phyloP scores from a whole-genome alignment of 768 basidiomycete species.

The Pluteus cervinus region DNA sequence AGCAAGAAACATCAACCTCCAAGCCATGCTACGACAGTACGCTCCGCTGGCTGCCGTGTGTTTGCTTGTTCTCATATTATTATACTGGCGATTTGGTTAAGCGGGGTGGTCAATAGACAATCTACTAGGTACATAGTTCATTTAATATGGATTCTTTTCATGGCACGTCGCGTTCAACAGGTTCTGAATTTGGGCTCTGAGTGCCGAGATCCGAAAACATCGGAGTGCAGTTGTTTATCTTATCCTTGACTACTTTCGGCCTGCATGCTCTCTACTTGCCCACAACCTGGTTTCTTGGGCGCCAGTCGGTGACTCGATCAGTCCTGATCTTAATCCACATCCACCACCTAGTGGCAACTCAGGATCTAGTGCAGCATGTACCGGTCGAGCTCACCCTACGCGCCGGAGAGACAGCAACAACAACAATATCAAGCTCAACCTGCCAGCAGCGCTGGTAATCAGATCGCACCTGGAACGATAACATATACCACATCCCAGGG shows the following conservation, averaged over 20 bases:
- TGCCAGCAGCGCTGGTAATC: conserved; percentile 20
- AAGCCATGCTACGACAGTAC: conserved; percentile 93
- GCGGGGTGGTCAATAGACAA: conserved; percentile 38
- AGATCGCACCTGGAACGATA: conserved; percentile 61
- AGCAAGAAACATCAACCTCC: conserved; percentile 88
- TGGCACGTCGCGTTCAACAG: no score
- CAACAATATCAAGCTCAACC: conserved; percentile 18
- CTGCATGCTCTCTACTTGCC: no score
- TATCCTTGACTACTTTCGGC: no score
- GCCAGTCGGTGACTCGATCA: conserved; percentile 6
- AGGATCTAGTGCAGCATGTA: conserved; percentile 17
- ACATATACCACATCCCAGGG: conserved; percentile 66
- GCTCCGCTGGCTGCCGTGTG: conserved; percentile 84
- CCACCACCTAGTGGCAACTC: neutral
- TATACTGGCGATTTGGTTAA: conserved; percentile 73
- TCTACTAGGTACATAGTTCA: conserved; percentile 7
- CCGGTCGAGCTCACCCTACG: conserved; percentile 26
- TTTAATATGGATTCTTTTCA: conserved; percentile 6
- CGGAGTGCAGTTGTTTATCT: no score
- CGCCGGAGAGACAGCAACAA: conserved; percentile 13
- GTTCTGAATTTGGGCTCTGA: no score
- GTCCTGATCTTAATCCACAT: neutral
- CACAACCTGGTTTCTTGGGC: no score
- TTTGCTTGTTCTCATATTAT: conserved; percentile 69
- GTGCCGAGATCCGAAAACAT: no score